Base-by-base conservation (phyloP, 1,139 yeast species). In the Blastobotrys ciferrii region DNA sequence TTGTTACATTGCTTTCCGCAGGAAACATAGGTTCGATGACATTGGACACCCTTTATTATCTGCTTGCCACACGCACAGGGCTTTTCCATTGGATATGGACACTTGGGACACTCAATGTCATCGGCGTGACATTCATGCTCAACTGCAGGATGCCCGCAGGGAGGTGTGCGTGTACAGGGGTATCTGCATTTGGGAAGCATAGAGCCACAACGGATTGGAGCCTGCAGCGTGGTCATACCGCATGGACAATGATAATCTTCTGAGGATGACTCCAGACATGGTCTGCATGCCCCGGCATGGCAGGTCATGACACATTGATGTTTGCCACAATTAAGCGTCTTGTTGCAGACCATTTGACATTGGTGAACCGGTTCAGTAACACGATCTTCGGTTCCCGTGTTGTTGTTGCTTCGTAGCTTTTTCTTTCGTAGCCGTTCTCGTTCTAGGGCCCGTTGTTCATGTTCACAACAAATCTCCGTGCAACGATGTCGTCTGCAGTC, bases 171-270 rank as follows among this genome's bases (percentile, higher is more conserved):
- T 2, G 71, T 69, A 67, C 97, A 89, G 53, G 80, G 91, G 54
- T 80, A 77, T 28, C 71, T 74, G 68, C 98, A 89, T 4, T 72
- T 73, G 4, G 92, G 85, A 28, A 81, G 64, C 43, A 69, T 73
- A 0, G 92, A 80, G 11, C 97, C 97, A 69, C 98, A 89, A 56
- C 96, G 74, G 9, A 88, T 89, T 0, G 98, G 98, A 0, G 96
- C 96, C 45, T 77, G 77, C 7, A 88, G 72, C 2, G 84, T 74
- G 0, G 97, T 89, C 51, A 77, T 75, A 1, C 97, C 96, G 71
- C 98, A 89, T 49, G 85, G 77, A 63, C 98, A 89, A 2, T 82
- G 76, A 58, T 87, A 71, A 63, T 89, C 97, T 28, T 87, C 92
- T 46, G 82, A 80, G 11, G 88, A 77, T 3, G 95, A 85, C 59